A percentile compares a stretch with the other conserved stretches of the same genome.
Conservation (phyloP, 306 rosid genomes). For the Malus sylvestris region DNA sequence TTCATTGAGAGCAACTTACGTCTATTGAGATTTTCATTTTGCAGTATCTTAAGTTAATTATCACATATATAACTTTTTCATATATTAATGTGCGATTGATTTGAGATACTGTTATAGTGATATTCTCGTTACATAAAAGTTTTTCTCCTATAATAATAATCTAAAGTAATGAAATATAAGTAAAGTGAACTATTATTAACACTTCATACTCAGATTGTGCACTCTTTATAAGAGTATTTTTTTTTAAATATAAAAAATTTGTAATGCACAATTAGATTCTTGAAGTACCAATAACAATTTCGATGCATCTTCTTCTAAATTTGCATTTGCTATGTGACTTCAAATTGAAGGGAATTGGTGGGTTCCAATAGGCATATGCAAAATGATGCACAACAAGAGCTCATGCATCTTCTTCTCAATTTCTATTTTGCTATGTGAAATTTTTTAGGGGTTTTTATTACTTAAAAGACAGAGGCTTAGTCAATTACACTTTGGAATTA, state of each 20-base stretch:
- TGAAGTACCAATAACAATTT: too few species aligned
- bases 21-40: too few species aligned
- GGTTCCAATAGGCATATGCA: not conserved
- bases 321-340: not conserved
- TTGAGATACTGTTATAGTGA: too few species aligned
- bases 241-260: too few species aligned
- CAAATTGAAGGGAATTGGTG: not conserved
- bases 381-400: not conserved
- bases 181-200: not conserved
- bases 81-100: fast-evolving
- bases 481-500: not conserved
- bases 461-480: not conserved
- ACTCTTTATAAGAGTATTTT: too few species aligned
- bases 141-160: too few species aligned
- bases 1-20: too few species aligned
- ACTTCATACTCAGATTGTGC: too few species aligned
- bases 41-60: too few species aligned
- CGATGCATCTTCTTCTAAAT: not conserved
- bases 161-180: not conserved
- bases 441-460: not conserved
- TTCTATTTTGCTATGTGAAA: not conserved
- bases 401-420: not conserved
- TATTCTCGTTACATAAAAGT: too few species aligned
- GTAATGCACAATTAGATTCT: too few species aligned
- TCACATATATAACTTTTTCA: too few species aligned